Evolutionary conservation across 768 basidiomycete genomes (phyloP).

Genomic region (Brasilioporus rufonigricans): DNA sequence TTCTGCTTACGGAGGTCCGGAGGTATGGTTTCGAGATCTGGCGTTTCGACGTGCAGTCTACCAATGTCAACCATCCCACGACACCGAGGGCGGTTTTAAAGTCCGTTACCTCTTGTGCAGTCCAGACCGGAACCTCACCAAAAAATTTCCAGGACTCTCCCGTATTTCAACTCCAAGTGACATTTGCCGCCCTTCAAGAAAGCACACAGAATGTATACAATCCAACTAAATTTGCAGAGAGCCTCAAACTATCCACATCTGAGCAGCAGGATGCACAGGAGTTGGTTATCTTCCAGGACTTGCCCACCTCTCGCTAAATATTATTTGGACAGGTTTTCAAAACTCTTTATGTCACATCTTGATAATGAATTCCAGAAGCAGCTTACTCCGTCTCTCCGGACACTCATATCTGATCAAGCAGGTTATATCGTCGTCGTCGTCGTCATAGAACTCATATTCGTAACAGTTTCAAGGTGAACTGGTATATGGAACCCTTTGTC

Average conservation of each 20-base stretch:
- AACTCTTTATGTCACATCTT: constrained; percentile 89
- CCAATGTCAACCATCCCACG: constrained; percentile 60
- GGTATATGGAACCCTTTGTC: constrained; percentile 78
- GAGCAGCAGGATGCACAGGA: constrained; percentile 99
- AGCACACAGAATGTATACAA: constrained; percentile 72
- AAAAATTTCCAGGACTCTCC: constrained; percentile 60
- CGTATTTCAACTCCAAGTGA: constrained; percentile 73
- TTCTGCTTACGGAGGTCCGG: constrained; percentile 5
- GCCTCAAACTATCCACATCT: constrained; percentile 71
- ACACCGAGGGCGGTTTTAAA: constrained; percentile 42
- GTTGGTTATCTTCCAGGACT: constrained; percentile 42
- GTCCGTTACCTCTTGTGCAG: constrained; percentile 29
- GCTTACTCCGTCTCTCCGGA: constrained; percentile 53
- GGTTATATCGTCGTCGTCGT: constrained; percentile 4
- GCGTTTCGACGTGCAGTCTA: constrained; percentile 84
- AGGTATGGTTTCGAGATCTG: constrained; percentile 92
- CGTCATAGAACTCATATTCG: constrained; percentile 2
- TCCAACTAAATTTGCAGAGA: constrained; percentile 81
- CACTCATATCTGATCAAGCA: constrained; percentile 75
- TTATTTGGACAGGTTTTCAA: constrained; percentile 68
- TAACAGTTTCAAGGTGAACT: constrained; percentile 83
- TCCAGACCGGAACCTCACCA: background rate
- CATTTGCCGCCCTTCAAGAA: constrained; percentile 83
- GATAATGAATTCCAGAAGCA: constrained; percentile 89
- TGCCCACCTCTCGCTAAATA: constrained; percentile 3